Conservation (phyloP, 192 early-diverging fungal species). For the Backusella parvicylindrica region DNA sequence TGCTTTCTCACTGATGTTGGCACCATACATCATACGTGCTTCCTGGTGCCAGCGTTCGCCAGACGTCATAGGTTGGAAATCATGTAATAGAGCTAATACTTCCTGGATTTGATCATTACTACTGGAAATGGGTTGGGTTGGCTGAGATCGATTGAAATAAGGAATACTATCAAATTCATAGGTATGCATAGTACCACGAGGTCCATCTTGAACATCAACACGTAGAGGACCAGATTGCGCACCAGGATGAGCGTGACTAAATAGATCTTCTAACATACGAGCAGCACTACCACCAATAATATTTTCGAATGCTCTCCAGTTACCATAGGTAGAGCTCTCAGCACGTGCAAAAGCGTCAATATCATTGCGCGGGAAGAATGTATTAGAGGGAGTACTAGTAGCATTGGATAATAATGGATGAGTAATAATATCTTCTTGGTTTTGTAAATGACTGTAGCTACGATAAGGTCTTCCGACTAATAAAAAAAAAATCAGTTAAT, state of each 20-base stretch:
- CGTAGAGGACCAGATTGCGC: conserved; percentile 27
- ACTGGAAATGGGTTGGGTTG: background rate
- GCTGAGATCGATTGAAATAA: background rate
- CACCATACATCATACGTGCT: conserved; percentile 75
- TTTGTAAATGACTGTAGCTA: conserved; percentile 27
- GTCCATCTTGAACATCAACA: conserved; percentile 32
- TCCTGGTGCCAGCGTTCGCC: conserved; percentile 87
- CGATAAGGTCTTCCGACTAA: conserved; percentile 39
- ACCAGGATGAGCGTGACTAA: conserved; percentile 27
- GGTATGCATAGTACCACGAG: conserved; percentile 29
- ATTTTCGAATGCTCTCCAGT: conserved; percentile 63
- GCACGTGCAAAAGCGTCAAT: conserved; percentile 4
- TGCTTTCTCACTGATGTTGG: conserved; percentile 55
- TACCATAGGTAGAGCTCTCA: conserved; percentile 40
- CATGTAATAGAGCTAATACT: conserved; percentile 58
- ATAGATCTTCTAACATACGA: conserved; percentile 48
- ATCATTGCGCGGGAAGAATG: background rate
- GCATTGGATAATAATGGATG: conserved; percentile 65
- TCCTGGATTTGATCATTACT: conserved; percentile 27
- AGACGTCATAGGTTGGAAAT: conserved; percentile 65
- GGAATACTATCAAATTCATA: conserved; percentile 36
- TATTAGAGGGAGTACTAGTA: background rate
- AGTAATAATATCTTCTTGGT: conserved; percentile 54
- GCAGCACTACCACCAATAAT: conserved; percentile 57
- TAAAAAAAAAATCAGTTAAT: background rate